A percentile compares a stretch with the other conserved stretches of the same genome.
These are phyloP conservation scores for Ampelomyces quisqualis DNA, from an alignment of 2,329 filamentous ascomycete species.

Conservation along the genomic window DNA sequence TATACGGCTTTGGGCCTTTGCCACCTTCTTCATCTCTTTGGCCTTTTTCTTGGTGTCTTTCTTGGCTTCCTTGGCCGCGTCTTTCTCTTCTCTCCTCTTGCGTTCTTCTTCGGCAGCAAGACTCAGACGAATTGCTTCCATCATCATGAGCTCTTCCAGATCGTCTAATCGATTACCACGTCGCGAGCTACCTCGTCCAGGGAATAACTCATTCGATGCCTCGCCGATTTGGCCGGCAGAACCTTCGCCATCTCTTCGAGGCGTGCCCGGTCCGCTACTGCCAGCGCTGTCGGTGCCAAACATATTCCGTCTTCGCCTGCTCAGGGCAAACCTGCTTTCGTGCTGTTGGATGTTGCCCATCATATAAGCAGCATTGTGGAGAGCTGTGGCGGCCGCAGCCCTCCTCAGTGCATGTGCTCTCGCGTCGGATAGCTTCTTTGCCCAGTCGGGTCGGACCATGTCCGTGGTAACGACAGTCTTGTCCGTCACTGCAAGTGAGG, in stretches of 20 bases:
- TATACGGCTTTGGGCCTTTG: constrained; percentile 65
- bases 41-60: constrained; percentile 77
- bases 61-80: constrained; percentile 78
- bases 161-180: constrained; percentile 71
- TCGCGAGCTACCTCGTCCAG: constrained; percentile 54
- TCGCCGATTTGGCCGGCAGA: constrained; percentile 37
- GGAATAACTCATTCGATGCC: constrained; percentile 39
- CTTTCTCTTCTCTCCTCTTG: constrained; percentile 81
- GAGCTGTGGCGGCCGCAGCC: constrained; percentile 86
- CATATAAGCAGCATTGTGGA: constrained; percentile 92
- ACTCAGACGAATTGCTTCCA: constrained; percentile 89
- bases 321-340: constrained; percentile 54
- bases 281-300: constrained; percentile 51
- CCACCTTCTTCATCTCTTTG: constrained; percentile 64
- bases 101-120: constrained; percentile 92
- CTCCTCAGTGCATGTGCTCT: constrained; percentile 81
- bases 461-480: constrained; percentile 91
- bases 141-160: constrained; percentile 97
- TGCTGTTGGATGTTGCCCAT: constrained; percentile 61
- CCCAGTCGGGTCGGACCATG: constrained; percentile 89
- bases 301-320: constrained; percentile 52
- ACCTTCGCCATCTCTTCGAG: constrained; percentile 40
- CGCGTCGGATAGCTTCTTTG: constrained; percentile 81
- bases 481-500: constrained; percentile 76
- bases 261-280: constrained; percentile 49